Base-by-base conservation (phyloP, 768 basidiomycete species). In the Tremella mesenterica region DNA sequence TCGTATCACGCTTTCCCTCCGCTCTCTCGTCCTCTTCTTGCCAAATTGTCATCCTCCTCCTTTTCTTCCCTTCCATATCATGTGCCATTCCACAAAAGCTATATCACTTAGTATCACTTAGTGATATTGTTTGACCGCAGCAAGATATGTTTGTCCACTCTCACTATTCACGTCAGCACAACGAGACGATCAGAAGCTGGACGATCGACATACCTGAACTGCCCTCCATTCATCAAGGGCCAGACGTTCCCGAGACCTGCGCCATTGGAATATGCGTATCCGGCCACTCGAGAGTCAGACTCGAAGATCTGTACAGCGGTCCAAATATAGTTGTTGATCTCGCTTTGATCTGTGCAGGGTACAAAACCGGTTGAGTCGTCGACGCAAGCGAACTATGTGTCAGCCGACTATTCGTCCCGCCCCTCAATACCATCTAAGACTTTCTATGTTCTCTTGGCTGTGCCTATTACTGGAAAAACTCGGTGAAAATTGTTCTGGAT, bases 201-300 rank as follows among this genome's bases (percentile, higher is more conserved):
- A 27, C 29, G 18, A 14, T 18, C 12, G 41, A 62, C 67, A 50
- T 50, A 67, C 64, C 59, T 65, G 29, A 73, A 51, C 14, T 49
- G 53, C 14, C 71, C 70, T 46, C 66, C 60, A 27, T 7, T 29
- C 47, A 53, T 56, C 28, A 64, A 56, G 16, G 67, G 67, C 73
- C 73, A 74, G 26, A 70, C 70, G 34, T 60, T 50, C 23, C 69
- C 73, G 43, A 73, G 54, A 18, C 72, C 71, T 25, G 48, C 45
- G 36, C 72, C 72, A 44, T 71, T 64, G 16, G 69, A 71, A 61
- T 70, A 71, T 14, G 69, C 69, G 51, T 74, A 74, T 23, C 65
- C 73, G 56, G 61, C 56, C 21, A 74, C 65, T 20, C 73, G 50
- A 1, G 46, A 46, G 56, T 74, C 73, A 21, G 46, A 41, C 54